A percentile compares a stretch with the other conserved stretches of the same genome.
phyloP scores from a whole-genome alignment of 768 basidiomycete genomes.

The Russula griseocarnosa region DNA sequence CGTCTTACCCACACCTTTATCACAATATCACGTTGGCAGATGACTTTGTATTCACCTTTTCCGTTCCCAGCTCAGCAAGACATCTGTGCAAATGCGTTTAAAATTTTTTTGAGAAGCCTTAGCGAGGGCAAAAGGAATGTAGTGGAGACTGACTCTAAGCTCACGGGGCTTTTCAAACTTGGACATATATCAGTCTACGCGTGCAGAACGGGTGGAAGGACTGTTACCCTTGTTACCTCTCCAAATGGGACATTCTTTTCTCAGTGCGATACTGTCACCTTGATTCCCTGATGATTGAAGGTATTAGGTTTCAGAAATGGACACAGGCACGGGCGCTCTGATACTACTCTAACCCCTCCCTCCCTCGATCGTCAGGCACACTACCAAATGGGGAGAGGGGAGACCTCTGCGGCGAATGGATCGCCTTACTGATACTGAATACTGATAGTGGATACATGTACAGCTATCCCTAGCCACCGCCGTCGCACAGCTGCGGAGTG shows the following conservation, averaged over 20 bases:
- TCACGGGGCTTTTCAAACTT: conserved; percentile 99
- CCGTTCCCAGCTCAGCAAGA: conserved; percentile 95
- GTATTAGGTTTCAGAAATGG: background rate
- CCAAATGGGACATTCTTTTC: background rate
- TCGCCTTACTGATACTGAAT: background rate
- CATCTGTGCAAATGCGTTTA: conserved; percentile 84
- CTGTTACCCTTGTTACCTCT: background rate
- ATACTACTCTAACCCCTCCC: too few relatives aligned
- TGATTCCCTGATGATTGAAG: background rate
- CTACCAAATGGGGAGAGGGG: background rate
- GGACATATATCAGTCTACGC: conserved; percentile 74
- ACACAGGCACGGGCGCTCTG: background rate
- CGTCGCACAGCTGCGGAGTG: background rate
- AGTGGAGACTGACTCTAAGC: conserved; percentile 62
- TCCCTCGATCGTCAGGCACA: too few relatives aligned
- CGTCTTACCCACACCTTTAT: too few relatives aligned
- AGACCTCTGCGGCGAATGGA: background rate
- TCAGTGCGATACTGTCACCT: too few relatives aligned
- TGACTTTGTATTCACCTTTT: conserved; percentile 98
- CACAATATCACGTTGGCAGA: conserved; percentile 89
- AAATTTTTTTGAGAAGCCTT: conserved; percentile 65
- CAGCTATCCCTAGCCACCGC: background rate
- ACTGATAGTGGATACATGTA: background rate
- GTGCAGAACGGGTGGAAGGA: too few relatives aligned
- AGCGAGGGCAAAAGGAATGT: background rate